A percentile compares a stretch with the other conserved stretches of the same genome.
These are phyloP conservation scores for Plasmodium coatneyi DNA, from an alignment of 169 alveolate genomes.

Conservation along the genomic window DNA sequence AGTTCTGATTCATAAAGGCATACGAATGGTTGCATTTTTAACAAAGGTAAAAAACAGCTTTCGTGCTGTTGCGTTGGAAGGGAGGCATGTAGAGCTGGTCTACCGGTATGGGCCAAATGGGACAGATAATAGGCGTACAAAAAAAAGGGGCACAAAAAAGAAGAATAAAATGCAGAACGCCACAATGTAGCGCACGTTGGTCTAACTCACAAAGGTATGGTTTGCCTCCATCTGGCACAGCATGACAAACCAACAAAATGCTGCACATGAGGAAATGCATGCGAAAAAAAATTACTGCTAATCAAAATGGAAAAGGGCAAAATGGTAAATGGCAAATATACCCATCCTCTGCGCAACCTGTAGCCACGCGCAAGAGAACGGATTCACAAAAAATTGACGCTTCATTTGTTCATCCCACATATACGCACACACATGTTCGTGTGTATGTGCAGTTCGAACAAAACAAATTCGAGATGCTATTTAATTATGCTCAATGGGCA, in stretches of 20 bases:
- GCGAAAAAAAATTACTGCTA: not conserved
- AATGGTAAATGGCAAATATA: not conserved
- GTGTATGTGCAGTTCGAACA: not conserved
- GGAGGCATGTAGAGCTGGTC: not conserved
- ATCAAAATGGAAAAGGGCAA: not conserved
- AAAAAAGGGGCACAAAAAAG: not conserved
- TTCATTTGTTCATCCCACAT: not conserved
- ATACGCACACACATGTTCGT: not conserved
- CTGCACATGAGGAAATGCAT: not conserved
- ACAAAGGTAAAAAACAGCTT: not conserved
- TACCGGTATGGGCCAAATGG: not conserved
- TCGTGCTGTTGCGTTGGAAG: not conserved
- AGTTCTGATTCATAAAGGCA: not conserved
- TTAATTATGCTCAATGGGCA: slow-evolving; percentile 5
- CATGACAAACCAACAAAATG: not conserved
- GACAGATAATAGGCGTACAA: not conserved
- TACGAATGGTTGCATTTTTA: not conserved
- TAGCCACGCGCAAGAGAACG: not conserved
- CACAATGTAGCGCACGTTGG: not conserved
- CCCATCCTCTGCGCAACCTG: not conserved
- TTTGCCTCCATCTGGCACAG: not conserved
- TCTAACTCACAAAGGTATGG: not conserved
- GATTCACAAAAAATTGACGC: not conserved
- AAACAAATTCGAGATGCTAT: not conserved
- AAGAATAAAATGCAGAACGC: not conserved